Base-by-base conservation (phyloP, 805 yeast species). In the Cyberlindnera mississippiensis region DNA sequence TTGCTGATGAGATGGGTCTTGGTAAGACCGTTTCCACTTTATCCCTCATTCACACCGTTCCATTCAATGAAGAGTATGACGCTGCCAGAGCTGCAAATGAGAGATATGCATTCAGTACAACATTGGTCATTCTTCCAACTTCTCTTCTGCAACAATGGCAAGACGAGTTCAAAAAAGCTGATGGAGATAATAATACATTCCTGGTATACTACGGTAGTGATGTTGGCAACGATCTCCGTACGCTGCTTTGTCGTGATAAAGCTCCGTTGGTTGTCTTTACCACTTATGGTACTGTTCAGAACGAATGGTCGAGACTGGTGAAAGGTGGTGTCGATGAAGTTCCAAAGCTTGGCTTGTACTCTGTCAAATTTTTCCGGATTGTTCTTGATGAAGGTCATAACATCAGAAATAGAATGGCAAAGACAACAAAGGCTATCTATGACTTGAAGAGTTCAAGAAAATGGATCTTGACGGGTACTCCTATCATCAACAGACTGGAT, bases 1-100 rank as follows among this genome's bases (percentile, higher is more conserved):
- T 90, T 13, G 96, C 97, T 0, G 98, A 90, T 65, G 98, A 90
- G 60, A 90, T 90, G 98, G 98, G 98, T 0, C 69, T 90, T 8
- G 98, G 98, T 33, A 90, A 90, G 58, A 90, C 98, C 0, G 84
- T 90, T 18, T 84, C 96, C 1, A 78, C 95, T 0, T 62, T 88
- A 39, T 74, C 96, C 0, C 63, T 91, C 37, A 70, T 90, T 11
- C 77, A 83, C 42, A 72, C 86, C 0, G 80, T 73, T 9, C 85
- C 88, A 0, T 59, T 52, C 35, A 90, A 84, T 53, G 42, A 57
- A 12, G 46, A 51, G 1, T 55, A 28, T 34, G 32, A 41, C 12
- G 19, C 22, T 6, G n/a, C 16, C 3, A 20, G 14, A 5, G 46
- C 46, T 1, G 19, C 37, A 8, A 3, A n/a, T 1, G 40, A 39